phyloP scores from a whole-genome alignment of 345 rosid genomes.

The Arabis hirsuta region DNA sequence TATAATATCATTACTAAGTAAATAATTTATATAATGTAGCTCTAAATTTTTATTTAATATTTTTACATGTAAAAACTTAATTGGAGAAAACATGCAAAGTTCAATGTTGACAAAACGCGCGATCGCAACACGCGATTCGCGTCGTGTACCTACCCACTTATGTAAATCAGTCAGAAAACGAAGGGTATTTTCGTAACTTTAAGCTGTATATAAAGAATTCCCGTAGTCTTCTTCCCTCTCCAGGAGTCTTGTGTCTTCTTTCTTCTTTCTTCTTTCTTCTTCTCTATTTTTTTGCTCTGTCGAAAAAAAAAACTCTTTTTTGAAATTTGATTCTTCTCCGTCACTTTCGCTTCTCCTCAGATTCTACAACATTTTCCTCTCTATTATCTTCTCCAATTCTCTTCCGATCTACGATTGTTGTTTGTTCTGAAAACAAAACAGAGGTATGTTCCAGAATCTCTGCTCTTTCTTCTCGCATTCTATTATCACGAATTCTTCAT shows the following conservation, averaged over 20 bases:
- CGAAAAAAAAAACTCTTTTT: background rate
- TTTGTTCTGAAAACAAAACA: constrained; percentile 14
- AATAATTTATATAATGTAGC: too few relatives aligned
- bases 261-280: background rate
- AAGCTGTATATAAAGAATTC: constrained; percentile 22
- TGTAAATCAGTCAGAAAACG: background rate
- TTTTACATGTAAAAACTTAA: too few relatives aligned
- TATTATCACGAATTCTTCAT: background rate
- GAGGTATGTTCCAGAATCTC: constrained; percentile 23
- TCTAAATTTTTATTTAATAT: too few relatives aligned
- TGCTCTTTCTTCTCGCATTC: background rate
- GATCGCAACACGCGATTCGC: constrained; percentile 32
- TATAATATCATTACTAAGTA: too few relatives aligned
- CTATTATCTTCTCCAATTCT: background rate
- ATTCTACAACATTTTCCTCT: background rate
- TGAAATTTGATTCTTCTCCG: constrained; percentile 30
- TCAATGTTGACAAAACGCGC: constrained; percentile 28
- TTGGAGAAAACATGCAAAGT: constrained; percentile 23
- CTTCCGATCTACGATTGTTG: constrained; percentile 3
- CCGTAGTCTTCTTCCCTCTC: constrained; percentile 30
- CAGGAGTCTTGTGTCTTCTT: constrained; percentile 11
- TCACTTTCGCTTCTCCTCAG: constrained; percentile 26
- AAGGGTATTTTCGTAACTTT: constrained; percentile 35
- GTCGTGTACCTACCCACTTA: constrained; percentile 32
- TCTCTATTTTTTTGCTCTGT: constrained; percentile 30